A percentile compares a stretch with the other conserved stretches of the same genome.
These are phyloP conservation scores for Chaetothyriales sp. DNA, from an alignment of 2,329 filamentous ascomycete species.

Conservation along the genomic window DNA sequence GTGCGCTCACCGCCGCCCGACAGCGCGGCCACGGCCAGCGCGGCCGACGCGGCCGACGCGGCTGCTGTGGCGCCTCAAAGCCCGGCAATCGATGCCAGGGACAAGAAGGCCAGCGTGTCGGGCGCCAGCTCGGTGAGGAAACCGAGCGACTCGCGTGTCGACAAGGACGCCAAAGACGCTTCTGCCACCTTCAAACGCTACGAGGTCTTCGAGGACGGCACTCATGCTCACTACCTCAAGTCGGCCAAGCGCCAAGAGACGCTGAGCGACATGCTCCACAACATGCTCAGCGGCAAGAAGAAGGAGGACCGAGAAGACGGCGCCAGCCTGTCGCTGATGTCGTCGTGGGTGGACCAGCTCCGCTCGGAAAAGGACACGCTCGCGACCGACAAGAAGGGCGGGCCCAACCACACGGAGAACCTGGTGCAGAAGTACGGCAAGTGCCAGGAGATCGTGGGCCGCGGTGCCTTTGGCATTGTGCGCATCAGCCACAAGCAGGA, in stretches of 20 bases:
- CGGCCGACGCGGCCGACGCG: too few relatives aligned
- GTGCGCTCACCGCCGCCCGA: not conserved
- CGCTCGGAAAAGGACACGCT: slow-evolving; percentile 71
- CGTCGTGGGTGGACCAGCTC: slow-evolving; percentile 88
- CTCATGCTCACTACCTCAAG: slow-evolving; percentile 78
- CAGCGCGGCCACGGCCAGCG: not conserved
- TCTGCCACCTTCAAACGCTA: slow-evolving; percentile 34
- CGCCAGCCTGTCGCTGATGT: slow-evolving; percentile 80
- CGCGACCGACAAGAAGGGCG: slow-evolving; percentile 67
- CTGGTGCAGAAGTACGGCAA: slow-evolving; percentile 96
- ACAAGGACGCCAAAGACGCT: slow-evolving; percentile 22
- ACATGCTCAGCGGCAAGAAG: slow-evolving; percentile 67
- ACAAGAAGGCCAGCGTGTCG: slow-evolving; percentile 20
- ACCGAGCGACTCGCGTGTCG: slow-evolving; percentile 18
- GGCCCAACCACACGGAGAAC: slow-evolving; percentile 59
- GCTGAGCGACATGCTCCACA: slow-evolving; percentile 78
- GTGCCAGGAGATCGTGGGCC: slow-evolving; percentile 91
- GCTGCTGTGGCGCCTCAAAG: too few relatives aligned
- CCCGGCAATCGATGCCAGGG: slow-evolving; percentile 19
- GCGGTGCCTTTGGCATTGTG: slow-evolving; percentile 93
- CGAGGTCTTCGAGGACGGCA: slow-evolving; percentile 48
- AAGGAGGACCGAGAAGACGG: slow-evolving; percentile 47
- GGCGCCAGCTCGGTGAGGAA: slow-evolving; percentile 10
- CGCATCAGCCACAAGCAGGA: slow-evolving; percentile 93
- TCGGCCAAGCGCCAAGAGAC: slow-evolving; percentile 89